These are phyloP conservation scores for Prunus mira DNA, from an alignment of 306 rosid species.

Conservation along the genomic window DNA sequence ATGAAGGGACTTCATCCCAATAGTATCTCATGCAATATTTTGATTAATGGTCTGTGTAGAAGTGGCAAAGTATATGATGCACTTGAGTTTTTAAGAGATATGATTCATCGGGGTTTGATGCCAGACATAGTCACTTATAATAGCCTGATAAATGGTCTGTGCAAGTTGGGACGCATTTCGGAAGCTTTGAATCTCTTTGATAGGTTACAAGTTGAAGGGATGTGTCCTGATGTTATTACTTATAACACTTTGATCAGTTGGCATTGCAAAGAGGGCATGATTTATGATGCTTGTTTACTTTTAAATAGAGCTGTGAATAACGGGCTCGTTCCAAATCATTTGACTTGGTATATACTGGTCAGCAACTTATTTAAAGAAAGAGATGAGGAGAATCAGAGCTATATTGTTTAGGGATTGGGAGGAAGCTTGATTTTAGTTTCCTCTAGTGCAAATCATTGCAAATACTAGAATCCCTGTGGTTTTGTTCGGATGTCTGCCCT, in stretches of 20 bases:
- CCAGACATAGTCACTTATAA: conserved; percentile 90
- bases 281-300: conserved; percentile 61
- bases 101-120: conserved; percentile 60
- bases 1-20: conserved; percentile 54
- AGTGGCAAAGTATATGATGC: conserved; percentile 67
- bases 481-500: not conserved
- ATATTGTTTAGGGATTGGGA: not conserved
- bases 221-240: conserved; percentile 66
- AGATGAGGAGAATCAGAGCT: conserved; percentile 22
- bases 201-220: conserved; percentile 64
- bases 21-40: conserved; percentile 62
- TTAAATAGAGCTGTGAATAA: conserved; percentile 59
- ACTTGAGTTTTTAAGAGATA: conserved; percentile 64
- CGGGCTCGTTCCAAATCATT: conserved; percentile 68
- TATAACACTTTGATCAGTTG: conserved; percentile 74
- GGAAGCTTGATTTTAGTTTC: not conserved
- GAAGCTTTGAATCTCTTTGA: conserved; percentile 76
- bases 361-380: conserved; percentile 39
- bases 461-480: not conserved
- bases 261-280: conserved; percentile 60
- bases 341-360: conserved; percentile 76
- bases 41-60: conserved; percentile 74
- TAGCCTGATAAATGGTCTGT: conserved; percentile 76
- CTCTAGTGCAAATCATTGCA: not conserved
- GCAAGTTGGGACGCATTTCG: conserved; percentile 54